Evolutionary conservation across 805 yeast species (phyloP).

Genomic region (Kodamaea leandrae): DNA sequence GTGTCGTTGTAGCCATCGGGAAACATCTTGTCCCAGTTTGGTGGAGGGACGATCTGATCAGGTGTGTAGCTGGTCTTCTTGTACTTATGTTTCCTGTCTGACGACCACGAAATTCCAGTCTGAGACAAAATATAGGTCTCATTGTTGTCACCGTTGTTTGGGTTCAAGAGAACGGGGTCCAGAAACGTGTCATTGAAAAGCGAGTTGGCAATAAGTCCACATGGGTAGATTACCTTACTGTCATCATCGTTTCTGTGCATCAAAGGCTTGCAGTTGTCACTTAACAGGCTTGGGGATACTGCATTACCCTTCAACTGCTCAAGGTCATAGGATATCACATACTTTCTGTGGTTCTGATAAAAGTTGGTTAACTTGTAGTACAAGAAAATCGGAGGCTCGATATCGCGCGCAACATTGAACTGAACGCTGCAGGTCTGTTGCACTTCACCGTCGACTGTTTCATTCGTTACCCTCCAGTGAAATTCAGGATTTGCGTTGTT

Average conservation of each 20-base stretch:
- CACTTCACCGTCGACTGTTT: constrained; percentile 35
- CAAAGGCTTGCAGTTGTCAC: constrained; percentile 36
- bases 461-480: constrained; percentile 55
- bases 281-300: constrained; percentile 49
- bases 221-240: constrained; percentile 66
- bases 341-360: constrained; percentile 92
- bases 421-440: constrained; percentile 56
- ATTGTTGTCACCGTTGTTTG: constrained; percentile 42
- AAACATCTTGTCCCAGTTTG: constrained; percentile 75
- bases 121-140: constrained; percentile 46
- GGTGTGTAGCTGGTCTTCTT: constrained; percentile 68
- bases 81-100: constrained; percentile 66
- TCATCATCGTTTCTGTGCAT: constrained; percentile 25
- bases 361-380: constrained; percentile 89
- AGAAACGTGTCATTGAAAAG: constrained; percentile 84
- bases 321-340: constrained; percentile 80
- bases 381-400: constrained; percentile 68
- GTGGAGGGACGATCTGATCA: constrained; percentile 85
- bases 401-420: constrained; percentile 68
- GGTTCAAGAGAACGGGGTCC: constrained; percentile 46
- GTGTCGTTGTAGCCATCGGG: constrained; percentile 88
- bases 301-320: constrained; percentile 79
- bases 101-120: constrained; percentile 77
- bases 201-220: constrained; percentile 94
- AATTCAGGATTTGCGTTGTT: constrained; percentile 45